These are phyloP conservation scores for Populus hybrid DNA, from an alignment of 441 rosid species.

Conservation along the genomic window DNA sequence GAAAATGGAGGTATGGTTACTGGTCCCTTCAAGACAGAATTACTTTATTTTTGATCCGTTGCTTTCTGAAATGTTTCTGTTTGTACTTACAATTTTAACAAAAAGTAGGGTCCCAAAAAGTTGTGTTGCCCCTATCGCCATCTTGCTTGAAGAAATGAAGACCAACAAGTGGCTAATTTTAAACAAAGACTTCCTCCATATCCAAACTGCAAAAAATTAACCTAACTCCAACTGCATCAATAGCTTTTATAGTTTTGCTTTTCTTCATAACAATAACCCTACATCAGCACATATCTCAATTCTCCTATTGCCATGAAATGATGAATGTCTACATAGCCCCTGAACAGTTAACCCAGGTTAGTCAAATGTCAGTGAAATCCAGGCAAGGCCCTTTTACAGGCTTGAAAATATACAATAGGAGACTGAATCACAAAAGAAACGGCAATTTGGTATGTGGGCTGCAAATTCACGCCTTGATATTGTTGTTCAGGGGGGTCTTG, in stretches of 20 bases:
- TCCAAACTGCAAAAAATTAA: background rate
- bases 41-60: constrained; percentile 7
- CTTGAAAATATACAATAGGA: background rate
- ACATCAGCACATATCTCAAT: background rate
- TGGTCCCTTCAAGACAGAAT: background rate
- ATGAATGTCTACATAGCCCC: background rate
- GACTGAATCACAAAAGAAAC: background rate
- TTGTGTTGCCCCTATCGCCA: background rate
- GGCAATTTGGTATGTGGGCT: background rate
- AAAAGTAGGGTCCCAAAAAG: constrained; percentile 13
- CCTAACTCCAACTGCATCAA: background rate
- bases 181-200: background rate
- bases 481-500: background rate
- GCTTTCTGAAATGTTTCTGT: constrained; percentile 1
- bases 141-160: background rate
- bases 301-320: background rate
- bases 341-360: background rate
- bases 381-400: background rate
- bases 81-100: background rate
- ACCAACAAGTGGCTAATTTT: background rate
- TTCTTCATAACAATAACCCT: background rate
- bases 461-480: background rate
- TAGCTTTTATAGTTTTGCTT: background rate
- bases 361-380: background rate
- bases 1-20: constrained; percentile 69